Conservation (phyloP, 2,329 filamentous ascomycete species). For the Aspergillus sp. region DNA sequence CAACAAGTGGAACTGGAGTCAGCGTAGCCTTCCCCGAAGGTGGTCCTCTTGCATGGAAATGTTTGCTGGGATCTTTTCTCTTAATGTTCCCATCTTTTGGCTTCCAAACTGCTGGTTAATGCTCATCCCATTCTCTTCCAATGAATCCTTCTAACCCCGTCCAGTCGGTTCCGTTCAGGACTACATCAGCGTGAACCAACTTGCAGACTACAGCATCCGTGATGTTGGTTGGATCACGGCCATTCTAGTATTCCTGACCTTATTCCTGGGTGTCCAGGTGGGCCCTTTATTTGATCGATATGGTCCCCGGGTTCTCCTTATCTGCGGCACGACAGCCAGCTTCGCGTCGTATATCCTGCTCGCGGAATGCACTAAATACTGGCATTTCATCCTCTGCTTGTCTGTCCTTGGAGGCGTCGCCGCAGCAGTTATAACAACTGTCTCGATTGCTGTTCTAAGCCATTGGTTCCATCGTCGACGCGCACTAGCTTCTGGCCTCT, state of each 20-base stretch:
- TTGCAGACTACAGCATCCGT: conserved; percentile 42
- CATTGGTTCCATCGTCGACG: conserved; percentile 43
- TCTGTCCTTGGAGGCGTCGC: conserved; percentile 37
- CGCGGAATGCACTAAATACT: conserved; percentile 49
- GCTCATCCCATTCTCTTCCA: not conserved
- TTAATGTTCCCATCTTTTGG: conserved; percentile 45
- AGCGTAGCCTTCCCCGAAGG: conserved; percentile 30
- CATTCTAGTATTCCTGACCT: conserved; percentile 46
- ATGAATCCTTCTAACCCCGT: not conserved
- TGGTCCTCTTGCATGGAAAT: conserved; percentile 35
- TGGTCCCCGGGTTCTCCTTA: conserved; percentile 44
- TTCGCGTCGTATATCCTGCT: conserved; percentile 47
- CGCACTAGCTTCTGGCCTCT: conserved; percentile 40
- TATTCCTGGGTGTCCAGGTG: conserved; percentile 49
- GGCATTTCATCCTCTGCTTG: conserved; percentile 49
- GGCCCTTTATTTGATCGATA: conserved; percentile 52
- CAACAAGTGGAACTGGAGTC: not conserved
- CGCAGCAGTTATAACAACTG: conserved; percentile 38
- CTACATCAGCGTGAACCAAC: conserved; percentile 48
- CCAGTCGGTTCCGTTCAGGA: conserved; percentile 51
- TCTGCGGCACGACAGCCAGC: conserved; percentile 39
- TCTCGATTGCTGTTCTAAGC: conserved; percentile 38
- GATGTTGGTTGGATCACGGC: conserved; percentile 54
- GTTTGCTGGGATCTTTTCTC: conserved; percentile 35
- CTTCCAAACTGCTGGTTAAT: conserved; percentile 43